A percentile compares a stretch with the other conserved stretches of the same genome.
These are phyloP conservation scores for Phaseolus coccineus DNA, from an alignment of 331 rosid species.

Conservation along the genomic window DNA sequence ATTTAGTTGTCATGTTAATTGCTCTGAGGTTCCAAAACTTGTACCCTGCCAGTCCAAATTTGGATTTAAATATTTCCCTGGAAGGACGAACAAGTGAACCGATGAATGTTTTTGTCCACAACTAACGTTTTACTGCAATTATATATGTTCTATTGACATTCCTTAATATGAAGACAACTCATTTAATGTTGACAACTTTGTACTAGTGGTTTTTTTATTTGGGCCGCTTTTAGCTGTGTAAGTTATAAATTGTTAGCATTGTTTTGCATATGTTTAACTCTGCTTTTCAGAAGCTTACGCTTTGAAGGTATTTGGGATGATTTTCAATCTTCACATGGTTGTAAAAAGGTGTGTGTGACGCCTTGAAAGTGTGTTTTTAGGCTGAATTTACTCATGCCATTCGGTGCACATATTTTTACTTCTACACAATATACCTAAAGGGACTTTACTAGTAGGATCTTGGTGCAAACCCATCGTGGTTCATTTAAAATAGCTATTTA, in stretches of 20 bases:
- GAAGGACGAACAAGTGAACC: conserved; percentile 6
- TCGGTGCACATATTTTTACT: no score
- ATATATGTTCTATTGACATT: neutral
- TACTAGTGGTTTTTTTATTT: neutral
- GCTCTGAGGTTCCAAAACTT: conserved; percentile 9
- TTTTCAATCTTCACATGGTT: no score
- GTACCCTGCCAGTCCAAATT: conserved; percentile 5
- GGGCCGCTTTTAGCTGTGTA: neutral
- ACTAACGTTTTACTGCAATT: neutral
- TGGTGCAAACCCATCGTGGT: no score
- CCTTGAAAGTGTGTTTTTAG: no score
- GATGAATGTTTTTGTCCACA: neutral
- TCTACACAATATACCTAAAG: no score
- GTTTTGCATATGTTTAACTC: neutral
- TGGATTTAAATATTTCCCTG: conserved; percentile 25
- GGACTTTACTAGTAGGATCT: no score
- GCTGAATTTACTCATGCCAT: no score
- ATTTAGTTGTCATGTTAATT: neutral
- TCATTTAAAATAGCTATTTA: no score
- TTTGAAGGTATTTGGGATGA: no score
- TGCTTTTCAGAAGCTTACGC: no score
- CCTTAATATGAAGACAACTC: neutral
- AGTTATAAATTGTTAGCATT: neutral
- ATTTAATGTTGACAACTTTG: neutral
- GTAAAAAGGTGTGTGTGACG: no score